phyloP scores from a whole-genome alignment of 805 yeast genomes.

The Candida adriatica region DNA sequence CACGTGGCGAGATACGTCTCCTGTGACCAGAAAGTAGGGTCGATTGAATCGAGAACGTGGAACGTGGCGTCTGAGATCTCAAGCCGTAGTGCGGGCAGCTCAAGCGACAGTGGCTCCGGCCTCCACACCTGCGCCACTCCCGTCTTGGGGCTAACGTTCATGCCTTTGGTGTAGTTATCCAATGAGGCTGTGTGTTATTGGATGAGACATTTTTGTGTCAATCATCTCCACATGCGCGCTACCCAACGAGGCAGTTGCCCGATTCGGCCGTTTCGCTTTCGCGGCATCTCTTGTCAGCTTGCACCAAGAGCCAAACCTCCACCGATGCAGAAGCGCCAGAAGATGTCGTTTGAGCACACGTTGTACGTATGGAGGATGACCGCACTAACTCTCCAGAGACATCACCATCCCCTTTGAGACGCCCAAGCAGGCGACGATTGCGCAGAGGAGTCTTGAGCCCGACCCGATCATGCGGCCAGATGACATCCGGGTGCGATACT shows the following conservation, averaged over 20 bases:
- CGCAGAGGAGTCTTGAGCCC: slow-evolving; percentile 53
- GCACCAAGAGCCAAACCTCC: too few relatives aligned
- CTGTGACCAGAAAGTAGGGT: slow-evolving; percentile 13
- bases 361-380: slow-evolving; percentile 9
- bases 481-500: slow-evolving; percentile 49
- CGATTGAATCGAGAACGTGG: slow-evolving; percentile 7
- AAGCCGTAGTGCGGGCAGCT: too few relatives aligned
- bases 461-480: slow-evolving; percentile 76
- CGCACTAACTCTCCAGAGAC: slow-evolving; percentile 22
- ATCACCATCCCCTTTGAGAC: slow-evolving; percentile 60
- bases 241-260: neutral
- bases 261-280: too few relatives aligned
- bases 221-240: too few relatives aligned
- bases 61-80: slow-evolving; percentile 2
- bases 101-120: too few relatives aligned
- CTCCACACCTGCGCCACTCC: too few relatives aligned
- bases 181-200: too few relatives aligned
- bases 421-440: slow-evolving; percentile 54
- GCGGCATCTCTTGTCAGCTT: too few relatives aligned
- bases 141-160: too few relatives aligned
- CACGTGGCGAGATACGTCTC: slow-evolving; percentile 7
- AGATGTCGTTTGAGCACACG: slow-evolving; percentile 14
- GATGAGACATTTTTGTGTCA: too few relatives aligned
- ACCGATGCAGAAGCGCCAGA: slow-evolving; percentile 2
- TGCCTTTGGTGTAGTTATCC: too few relatives aligned